Base-by-base conservation (phyloP, 2,329 filamentous ascomycete genomes). In the Fusarium miscanthi region DNA sequence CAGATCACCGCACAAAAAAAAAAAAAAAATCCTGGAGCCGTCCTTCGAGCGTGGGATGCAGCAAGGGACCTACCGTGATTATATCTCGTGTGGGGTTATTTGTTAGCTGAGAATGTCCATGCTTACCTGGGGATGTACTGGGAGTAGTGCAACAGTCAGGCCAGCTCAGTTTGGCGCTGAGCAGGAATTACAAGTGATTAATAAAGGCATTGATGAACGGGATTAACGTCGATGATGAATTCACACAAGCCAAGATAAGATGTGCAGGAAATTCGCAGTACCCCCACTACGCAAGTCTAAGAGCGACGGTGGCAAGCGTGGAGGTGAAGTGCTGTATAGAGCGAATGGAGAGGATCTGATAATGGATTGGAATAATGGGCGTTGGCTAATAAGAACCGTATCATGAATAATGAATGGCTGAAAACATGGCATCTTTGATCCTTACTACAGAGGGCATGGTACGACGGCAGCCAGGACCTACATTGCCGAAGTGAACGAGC, bases 301-400 rank as follows among this genome's bases (percentile, higher is more conserved):
- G 53, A 59, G 46, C 57, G 49, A 49, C 56, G 56, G 70, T 70
- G 71, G 63, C 54, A 53, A 64, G 70, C 70, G 66, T 73, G 70
- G 66, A 72, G 63, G 63, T 46, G 46, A 58, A 31, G 27, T n/a
- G 37, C 12, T 40, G 58, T 46, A 58, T 30, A 69, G 53, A 54
- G 63, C 72, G 70, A 73, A 73, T 73, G 67, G 65, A 59, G 72
- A 57, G 60, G 67, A 72, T 74, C 59, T 73, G 70, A 70, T 63
- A 69, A 69, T 69, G 56, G 43, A 25, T 46, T 54, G 71, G 67
- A 67, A 73, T 74, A 74, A 73, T 74, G 70, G 37, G 53, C 33
- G 71, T 73, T 73, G 71, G 70, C 71, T 73, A 73, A 73, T 73
- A 43, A 74, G 71, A 73, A 73, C 72, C 48, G 38, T 59, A 69